These are phyloP conservation scores for Eutrema heterophyllum DNA, from an alignment of 345 rosid genomes.

Conservation along the genomic window DNA sequence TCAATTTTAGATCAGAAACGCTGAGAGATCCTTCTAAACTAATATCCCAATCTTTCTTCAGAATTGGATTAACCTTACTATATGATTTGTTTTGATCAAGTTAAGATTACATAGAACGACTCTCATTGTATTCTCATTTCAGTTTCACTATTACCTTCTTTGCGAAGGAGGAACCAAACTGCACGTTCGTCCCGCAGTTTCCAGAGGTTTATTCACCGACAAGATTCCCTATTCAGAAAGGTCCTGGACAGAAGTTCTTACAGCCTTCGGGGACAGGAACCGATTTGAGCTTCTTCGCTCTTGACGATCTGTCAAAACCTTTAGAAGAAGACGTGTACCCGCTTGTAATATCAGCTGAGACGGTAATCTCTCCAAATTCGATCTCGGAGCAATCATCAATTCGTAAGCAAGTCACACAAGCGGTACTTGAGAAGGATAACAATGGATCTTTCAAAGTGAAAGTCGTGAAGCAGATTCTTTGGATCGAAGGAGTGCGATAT, in stretches of 20 bases:
- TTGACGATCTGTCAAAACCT: constrained; percentile 71
- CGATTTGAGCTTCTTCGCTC: constrained; percentile 73
- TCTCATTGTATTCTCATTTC: constrained; percentile 21
- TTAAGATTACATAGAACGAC: neutral
- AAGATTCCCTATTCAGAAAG: constrained; percentile 62
- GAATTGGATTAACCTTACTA: neutral
- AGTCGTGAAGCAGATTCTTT: constrained; percentile 74
- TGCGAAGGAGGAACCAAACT: constrained; percentile 69
- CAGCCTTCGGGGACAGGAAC: constrained; percentile 84
- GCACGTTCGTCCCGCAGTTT: constrained; percentile 61
- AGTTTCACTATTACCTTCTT: constrained; percentile 79
- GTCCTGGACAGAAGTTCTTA: constrained; percentile 58
- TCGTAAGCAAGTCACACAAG: constrained; percentile 81
- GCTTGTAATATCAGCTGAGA: constrained; percentile 78
- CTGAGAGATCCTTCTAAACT: neutral
- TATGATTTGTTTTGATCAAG: neutral
- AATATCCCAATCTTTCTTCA: neutral
- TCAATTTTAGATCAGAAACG: neutral
- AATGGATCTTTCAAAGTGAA: constrained; percentile 47
- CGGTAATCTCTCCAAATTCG: constrained; percentile 30
- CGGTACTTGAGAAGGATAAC: constrained; percentile 55
- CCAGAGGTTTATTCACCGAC: constrained; percentile 65
- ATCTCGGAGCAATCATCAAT: constrained; percentile 33
- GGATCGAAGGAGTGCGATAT: constrained; percentile 80
- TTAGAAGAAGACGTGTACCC: constrained; percentile 77